Evolutionary conservation across 1,284 basidiomycete species (phyloP).

Genomic region (Puccinia triticina): DNA sequence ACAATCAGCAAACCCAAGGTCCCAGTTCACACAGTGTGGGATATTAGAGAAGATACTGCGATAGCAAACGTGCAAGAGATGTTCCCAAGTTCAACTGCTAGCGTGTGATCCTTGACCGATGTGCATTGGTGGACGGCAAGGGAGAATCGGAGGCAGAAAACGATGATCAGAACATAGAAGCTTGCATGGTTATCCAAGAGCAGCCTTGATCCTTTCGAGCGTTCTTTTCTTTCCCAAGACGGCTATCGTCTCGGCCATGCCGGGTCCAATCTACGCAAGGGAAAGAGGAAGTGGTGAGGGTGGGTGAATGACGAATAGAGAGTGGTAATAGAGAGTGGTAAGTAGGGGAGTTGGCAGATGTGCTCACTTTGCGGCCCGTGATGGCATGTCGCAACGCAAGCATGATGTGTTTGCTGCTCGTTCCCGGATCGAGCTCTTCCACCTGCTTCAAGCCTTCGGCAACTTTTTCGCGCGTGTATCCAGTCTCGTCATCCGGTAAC

Average conservation of each 20-base stretch:
- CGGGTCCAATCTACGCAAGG: conserved; percentile 64
- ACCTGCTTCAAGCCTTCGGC: conserved; percentile 53
- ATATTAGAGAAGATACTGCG: no score
- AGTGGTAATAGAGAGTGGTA: not conserved
- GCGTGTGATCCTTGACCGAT: no score
- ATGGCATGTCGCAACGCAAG: conserved; percentile 73
- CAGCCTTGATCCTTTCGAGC: conserved; percentile 46
- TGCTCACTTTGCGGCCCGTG: conserved; percentile 74
- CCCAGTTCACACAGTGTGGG: no score
- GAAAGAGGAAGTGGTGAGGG: not conserved
- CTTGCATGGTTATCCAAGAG: not conserved
- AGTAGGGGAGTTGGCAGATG: no score
- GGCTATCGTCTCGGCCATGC: conserved; percentile 63
- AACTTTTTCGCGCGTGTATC: conserved; percentile 54
- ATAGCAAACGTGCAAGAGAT: no score
- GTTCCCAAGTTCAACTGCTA: no score
- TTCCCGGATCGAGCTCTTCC: conserved; percentile 63
- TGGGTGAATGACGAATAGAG: not conserved
- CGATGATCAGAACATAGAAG: no score
- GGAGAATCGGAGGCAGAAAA: no score
- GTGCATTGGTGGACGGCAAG: no score
- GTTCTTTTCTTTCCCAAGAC: conserved; percentile 62
- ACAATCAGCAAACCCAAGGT: no score
- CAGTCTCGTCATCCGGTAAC: conserved; percentile 23
- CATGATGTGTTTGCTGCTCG: conserved; percentile 69